Evolutionary conservation across 164 flowering plant species (phyloP), one percentile per base, ranked within the genome.

Genomic region (Stephania cephalantha): DNA sequence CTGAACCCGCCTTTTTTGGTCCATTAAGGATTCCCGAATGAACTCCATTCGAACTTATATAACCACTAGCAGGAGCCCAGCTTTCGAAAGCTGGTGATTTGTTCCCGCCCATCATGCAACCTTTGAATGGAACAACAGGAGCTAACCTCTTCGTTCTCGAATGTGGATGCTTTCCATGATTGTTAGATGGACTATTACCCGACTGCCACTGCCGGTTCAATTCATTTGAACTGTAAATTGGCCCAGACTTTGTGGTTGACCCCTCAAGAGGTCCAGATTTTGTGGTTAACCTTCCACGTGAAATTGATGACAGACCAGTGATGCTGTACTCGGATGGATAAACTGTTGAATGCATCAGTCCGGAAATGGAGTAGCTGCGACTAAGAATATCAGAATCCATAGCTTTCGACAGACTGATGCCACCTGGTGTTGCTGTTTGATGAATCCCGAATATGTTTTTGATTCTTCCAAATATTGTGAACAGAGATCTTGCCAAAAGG

Each of bases 361-460:
- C 83, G 52, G 92, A 82, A 55, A 90, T 85, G 2, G 97, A 90
- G 11, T 81, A 88, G 81, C 88, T 88, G 75, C 86, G 87, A 75
- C 80, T 70, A 46, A 85, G 88, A 74, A 73, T 73, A 74, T 86
- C 20, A 86, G 74, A 69, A 87, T 81, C 77, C 20, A 67, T n/a
- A 48, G 48, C 69, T 20, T 73, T 79, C 0, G 83, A 78, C 45
- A 79, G 76, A 44, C 76, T 74, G 46, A 68, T 20, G 5, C 78
- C 80, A 17, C 45, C 80, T 3, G n/a, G 73, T 20, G 75, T 85
- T 6, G 53, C 72, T 2, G 71, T 70, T 83, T 81, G 81, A 69
- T 72, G 31, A 71, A 88, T 79, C 72, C 91, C 97, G 81, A 92
- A 92, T 10, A 92, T 93, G 75, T 80, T 80, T 72, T 85, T 88